Percentiles rank a stretch among this genome's conserved stretches.
Evolutionary conservation across 495 filamentous ascomycete genomes (phyloP).

Genomic region (Lepraria neglecta): DNA sequence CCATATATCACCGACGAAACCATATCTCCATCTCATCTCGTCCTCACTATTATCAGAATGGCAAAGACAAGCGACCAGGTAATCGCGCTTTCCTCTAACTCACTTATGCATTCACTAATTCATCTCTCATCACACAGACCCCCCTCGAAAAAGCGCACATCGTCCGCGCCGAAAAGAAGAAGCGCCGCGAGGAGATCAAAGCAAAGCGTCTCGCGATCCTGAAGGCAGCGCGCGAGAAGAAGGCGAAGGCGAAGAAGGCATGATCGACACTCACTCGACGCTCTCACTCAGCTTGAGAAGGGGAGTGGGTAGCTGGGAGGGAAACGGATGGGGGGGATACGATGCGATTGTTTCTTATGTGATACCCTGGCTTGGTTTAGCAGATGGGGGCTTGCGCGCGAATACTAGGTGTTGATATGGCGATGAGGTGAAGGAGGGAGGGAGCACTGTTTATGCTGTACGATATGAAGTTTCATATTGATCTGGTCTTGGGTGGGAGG

Average conservation of each 20-base stretch:
- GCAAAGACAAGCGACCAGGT: slow-evolving; percentile 2
- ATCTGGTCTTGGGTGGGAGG: not conserved
- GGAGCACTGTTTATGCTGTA: not conserved
- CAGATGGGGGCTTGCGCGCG: not conserved
- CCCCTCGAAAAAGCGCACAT: slow-evolving; percentile 16
- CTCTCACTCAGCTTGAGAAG: not conserved
- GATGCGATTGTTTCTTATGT: slow-evolving; percentile 2
- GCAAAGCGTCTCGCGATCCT: slow-evolving; percentile 16
- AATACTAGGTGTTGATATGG: not conserved
- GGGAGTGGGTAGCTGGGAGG: not conserved
- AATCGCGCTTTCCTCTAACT: not conserved
- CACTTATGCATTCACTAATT: not conserved
- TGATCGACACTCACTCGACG: not conserved
- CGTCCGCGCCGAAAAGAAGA: slow-evolving; percentile 20
- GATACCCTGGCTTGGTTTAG: slow-evolving; percentile 12
- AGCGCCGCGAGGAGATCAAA: slow-evolving; percentile 19
- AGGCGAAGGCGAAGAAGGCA: slow-evolving; percentile 15
- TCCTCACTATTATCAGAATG: not conserved
- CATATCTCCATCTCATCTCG: no score
- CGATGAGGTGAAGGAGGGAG: not conserved
- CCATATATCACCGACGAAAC: no score
- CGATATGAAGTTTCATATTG: no score
- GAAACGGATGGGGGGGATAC: not conserved
- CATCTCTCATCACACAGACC: not conserved
- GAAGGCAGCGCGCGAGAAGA: slow-evolving; percentile 17